These are phyloP conservation scores for Phycomyces nitens DNA, from an alignment of 192 early-diverging fungal species.

Conservation along the genomic window DNA sequence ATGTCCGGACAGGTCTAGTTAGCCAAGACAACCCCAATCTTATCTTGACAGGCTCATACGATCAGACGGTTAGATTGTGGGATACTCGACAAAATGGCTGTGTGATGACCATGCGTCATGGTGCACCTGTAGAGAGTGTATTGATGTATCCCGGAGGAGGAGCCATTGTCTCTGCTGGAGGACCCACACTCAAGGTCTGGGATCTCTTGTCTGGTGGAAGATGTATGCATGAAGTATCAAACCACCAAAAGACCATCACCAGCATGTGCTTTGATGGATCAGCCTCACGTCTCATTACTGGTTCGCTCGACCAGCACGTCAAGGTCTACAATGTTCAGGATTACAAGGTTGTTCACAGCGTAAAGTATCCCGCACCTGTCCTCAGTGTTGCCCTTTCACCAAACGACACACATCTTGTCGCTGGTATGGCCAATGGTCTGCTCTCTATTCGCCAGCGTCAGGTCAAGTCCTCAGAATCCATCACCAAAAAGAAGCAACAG, in stretches of 20 bases:
- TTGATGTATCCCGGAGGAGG: constrained; percentile 81
- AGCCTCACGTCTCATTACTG: constrained; percentile 75
- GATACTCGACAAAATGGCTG: constrained; percentile 76
- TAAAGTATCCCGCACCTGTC: constrained; percentile 89
- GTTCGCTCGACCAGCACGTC: constrained; percentile 93
- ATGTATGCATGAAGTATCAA: constrained; percentile 70
- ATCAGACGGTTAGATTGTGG: constrained; percentile 92
- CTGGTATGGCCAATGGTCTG: constrained; percentile 89
- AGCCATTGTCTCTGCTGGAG: constrained; percentile 74
- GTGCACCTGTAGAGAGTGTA: constrained; percentile 84
- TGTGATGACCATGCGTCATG: constrained; percentile 76
- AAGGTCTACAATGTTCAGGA: constrained; percentile 88
- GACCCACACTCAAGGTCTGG: constrained; percentile 82
- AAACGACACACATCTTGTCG: constrained; percentile 82
- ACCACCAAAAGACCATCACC: constrained; percentile 97
- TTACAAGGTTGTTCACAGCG: constrained; percentile 83
- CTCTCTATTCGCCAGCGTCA: constrained; percentile 82
- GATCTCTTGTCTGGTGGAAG: constrained; percentile 82
- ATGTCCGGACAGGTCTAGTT: constrained; percentile 78
- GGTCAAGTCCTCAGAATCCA: constrained; percentile 71
- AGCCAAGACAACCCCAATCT: constrained; percentile 75
- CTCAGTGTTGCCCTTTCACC: constrained; percentile 88
- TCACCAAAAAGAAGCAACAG: constrained; percentile 40
- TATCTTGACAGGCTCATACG: constrained; percentile 88
- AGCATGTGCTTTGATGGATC: constrained; percentile 79